Evolutionary conservation across 805 yeast genomes (phyloP), one percentile per base, ranked within the genome.

Genomic region (Ogataea philodendri): DNA sequence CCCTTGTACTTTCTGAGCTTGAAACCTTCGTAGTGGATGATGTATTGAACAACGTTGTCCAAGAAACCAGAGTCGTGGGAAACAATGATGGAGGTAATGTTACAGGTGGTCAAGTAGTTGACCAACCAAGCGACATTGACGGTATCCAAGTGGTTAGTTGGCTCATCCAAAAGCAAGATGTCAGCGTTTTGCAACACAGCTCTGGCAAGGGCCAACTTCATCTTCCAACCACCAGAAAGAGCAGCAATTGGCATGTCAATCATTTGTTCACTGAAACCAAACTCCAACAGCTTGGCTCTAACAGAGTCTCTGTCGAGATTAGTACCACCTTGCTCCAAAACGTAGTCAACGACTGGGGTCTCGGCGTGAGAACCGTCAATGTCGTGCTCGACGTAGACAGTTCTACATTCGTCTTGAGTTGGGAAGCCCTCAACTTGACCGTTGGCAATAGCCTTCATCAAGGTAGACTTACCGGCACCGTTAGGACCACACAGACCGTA

Each of bases 351-450:
- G 59, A 93, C 96, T 48, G 96, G 70, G 53, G 95, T 86, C 55
- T 93, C 98, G 63, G 95, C 95, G 67, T 87, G 88, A 60, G 96
- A 80, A 69, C 96, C 96, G 72, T 93, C 97, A 62, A 93, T 90
- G 72, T 93, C 97, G 78, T 93, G 98, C 77, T 93, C 98, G 66
- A 93, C 98, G 76, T 90, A 93, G 60, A 93, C 96, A 59, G 98
- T 93, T 79, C 87, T 87, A 77, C 96, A 87, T 77, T 90, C 97
- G 44, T 87, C 96, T 76, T 89, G 97, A 60, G 95, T 72, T 75
- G 98, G 98, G 96, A 93, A 93, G 70, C 97, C 97, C 67, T 93
- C 97, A 64, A 93, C 97, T 68, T 90, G 96, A 46, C 97, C 97
- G 58, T 87, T 87, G 41, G 96, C 89, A 55, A 90, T 90, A 30